Conservation (phyloP, 306 rosid genomes). For the Casuarina glauca region DNA sequence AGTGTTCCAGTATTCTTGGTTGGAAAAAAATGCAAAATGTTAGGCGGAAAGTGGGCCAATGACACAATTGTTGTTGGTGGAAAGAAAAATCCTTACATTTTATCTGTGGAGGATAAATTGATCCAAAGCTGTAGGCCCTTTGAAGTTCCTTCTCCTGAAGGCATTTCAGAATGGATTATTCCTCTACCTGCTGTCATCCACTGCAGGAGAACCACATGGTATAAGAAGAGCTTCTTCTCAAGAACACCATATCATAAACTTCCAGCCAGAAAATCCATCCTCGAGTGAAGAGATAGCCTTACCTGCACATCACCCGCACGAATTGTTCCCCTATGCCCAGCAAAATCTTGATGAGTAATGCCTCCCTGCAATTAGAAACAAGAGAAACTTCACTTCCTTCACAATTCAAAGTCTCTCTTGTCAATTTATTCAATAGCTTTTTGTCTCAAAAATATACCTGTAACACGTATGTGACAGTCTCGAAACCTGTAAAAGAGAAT, state of each 20-base stretch:
- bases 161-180: conserved; percentile 97
- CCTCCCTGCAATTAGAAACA: conserved; percentile 59
- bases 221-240: neutral
- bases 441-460: conserved; percentile 41
- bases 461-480: conserved; percentile 76
- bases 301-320: conserved; percentile 90
- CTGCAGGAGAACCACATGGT: conserved; percentile 32
- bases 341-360: conserved; percentile 93
- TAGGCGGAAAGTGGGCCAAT: neutral
- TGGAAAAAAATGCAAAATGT: too few species aligned
- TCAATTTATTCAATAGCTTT: neutral
- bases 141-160: conserved; percentile 72
- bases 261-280: neutral
- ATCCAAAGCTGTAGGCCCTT: conserved; percentile 93
- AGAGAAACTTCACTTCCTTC: neutral
- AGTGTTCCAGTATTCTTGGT: too few species aligned
- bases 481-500: conserved; percentile 52
- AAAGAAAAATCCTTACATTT: conserved; percentile 52
- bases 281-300: neutral
- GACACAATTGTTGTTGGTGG: neutral
- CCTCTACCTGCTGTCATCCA: conserved; percentile 99
- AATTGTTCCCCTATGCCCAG: conserved; percentile 92
- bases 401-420: neutral
- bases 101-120: conserved; percentile 69
- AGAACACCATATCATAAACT: neutral